Base-by-base conservation (phyloP, 768 basidiomycete species). In the Dentipellis fragilis region DNA sequence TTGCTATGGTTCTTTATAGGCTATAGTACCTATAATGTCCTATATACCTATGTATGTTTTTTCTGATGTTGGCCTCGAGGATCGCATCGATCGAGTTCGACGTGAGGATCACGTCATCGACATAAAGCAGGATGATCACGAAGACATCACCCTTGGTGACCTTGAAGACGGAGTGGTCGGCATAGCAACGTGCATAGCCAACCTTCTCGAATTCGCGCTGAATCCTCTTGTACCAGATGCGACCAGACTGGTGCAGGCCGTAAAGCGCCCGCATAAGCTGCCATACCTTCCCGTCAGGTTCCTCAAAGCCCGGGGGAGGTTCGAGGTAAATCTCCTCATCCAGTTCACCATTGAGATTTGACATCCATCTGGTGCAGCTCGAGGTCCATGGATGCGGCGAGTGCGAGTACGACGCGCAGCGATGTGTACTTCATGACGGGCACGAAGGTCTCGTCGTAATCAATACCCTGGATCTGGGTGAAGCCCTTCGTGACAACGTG, bases 391-490 rank as follows among this genome's bases (percentile, higher is more conserved):
- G 11, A 12, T 11, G 39, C 39, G 4, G 4, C 3, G 6, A 75
- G 53, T n/a, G 73, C 69, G 0, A 73, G 62, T 1, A 78, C 58
- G 3, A 71, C 58, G 0, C 67, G 61, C 46, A 73, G 66, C 0
- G 73, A 72, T 58, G 75, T 73, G 63, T 72, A 67, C 12, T 67
- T 65, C 14, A 69, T 69, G 8, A 69, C 72, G 1, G 72, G 72
- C 38, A 75, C 72, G 47, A 70, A 73, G 0, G 75, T 75, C 39
- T 71, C 66, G 0, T 63, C 65, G 55, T 71, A 80, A 51, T 80
- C 76, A 8, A 64, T 54, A 0, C 78, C 76, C 21, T 64, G 70
- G 0, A 71, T 59, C 52, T 76, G 74, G 17, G 72, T 59, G 60
- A 66, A 75, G 0, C 79, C 77, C 51, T 72, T 68, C 19, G 74